Percentiles rank a stretch among this genome's conserved stretches.
Conservation (phyloP, 139 green algal genomes). For the Ulvella scutata region DNA sequence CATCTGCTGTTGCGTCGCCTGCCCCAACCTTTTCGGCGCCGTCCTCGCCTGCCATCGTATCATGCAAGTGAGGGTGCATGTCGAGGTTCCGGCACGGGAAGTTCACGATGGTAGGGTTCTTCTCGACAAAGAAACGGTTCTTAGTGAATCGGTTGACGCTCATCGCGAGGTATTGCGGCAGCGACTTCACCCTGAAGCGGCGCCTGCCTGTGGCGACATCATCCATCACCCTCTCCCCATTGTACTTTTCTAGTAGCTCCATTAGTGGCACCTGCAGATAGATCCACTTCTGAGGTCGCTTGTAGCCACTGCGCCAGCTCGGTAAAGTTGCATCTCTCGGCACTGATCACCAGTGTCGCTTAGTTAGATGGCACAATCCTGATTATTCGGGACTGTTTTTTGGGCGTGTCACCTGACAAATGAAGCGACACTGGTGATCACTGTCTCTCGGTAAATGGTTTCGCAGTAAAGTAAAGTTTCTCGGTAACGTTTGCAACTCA, state of each 20-base stretch:
- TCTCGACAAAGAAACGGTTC: constrained; percentile 86
- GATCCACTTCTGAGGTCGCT: no score
- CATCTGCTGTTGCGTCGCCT: not conserved
- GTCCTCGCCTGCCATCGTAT: not conserved
- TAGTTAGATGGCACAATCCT: no score
- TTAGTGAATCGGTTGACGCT: constrained; percentile 88
- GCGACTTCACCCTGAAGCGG: constrained; percentile 54
- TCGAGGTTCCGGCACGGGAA: constrained; percentile 90
- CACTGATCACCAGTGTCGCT: no score
- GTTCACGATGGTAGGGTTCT: constrained; percentile 97
- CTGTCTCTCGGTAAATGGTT: no score
- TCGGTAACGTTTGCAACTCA: no score
- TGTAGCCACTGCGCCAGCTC: no score
- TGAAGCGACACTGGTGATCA: no score
- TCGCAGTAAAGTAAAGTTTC: no score
- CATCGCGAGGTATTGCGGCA: constrained; percentile 60
- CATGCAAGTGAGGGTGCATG: constrained; percentile 37
- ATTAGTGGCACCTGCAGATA: constrained; percentile 62
- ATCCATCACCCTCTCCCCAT: constrained; percentile 57
- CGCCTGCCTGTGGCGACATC: constrained; percentile 58
- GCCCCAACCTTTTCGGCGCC: not conserved
- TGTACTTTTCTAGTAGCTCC: constrained; percentile 84
- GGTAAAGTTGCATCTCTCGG: no score
- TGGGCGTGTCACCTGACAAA: no score
- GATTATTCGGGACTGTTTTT: no score